Percentiles rank a stretch among this genome's conserved stretches.
phyloP scores from a whole-genome alignment of 768 basidiomycete species.

The Lactarius trivialis region DNA sequence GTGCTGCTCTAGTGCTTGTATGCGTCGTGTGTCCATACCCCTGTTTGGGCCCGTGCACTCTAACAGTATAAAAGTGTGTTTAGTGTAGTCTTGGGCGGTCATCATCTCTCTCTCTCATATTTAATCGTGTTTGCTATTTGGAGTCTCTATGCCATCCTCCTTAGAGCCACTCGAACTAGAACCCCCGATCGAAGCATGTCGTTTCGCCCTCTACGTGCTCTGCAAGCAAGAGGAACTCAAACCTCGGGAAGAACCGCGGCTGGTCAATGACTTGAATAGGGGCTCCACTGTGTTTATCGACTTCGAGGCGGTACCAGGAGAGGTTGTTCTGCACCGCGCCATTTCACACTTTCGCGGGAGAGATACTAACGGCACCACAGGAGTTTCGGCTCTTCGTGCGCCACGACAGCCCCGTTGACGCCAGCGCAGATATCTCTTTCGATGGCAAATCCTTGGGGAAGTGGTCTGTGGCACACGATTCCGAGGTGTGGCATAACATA shows the following conservation, averaged over 20 bases:
- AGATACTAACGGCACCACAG: not conserved
- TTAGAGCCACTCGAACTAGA: not conserved
- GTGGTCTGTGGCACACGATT: conserved; percentile 3
- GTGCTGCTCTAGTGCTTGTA: not conserved
- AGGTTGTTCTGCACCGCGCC: not conserved
- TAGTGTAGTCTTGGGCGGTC: not conserved
- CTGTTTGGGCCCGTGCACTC: conserved; percentile 1
- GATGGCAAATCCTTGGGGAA: conserved; percentile 3
- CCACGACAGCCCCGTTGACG: conserved; percentile 1
- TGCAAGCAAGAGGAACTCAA: conserved; percentile 10
- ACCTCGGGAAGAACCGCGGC: not conserved
- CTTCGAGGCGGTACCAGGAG: not conserved
- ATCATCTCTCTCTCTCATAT: not conserved
- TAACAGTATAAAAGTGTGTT: not conserved
- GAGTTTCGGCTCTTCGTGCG: conserved; percentile 6
- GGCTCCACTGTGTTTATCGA: not conserved
- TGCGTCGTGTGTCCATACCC: not conserved
- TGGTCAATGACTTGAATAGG: not conserved
- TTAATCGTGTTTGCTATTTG: not conserved
- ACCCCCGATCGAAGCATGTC: not conserved
- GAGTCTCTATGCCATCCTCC: not conserved
- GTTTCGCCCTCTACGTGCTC: conserved; percentile 2
- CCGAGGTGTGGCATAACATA: conserved; percentile 7
- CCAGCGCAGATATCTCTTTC: conserved; percentile 1
- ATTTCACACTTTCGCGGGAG: not conserved